These are phyloP conservation scores for Talaromyces sp. DNA, from an alignment of 2,329 filamentous ascomycete species.

Conservation along the genomic window DNA sequence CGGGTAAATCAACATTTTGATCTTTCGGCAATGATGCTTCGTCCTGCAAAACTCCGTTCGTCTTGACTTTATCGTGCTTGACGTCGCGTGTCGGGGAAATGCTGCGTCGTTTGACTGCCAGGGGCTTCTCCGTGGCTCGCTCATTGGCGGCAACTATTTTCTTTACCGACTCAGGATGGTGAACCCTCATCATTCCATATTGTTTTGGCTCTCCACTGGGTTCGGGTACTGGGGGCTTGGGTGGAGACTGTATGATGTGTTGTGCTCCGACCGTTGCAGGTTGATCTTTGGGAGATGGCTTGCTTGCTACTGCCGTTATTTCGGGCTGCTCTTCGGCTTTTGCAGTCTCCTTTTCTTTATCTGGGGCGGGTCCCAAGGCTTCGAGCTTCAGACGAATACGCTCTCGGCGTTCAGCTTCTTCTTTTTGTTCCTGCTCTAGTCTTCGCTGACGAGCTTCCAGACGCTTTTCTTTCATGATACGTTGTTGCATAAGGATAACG, in stretches of 20 bases:
- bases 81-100: conserved; percentile 33
- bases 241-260: conserved; percentile 49
- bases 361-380: conserved; percentile 47
- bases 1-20: conserved; percentile 24
- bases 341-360: conserved; percentile 25
- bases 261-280: conserved; percentile 21
- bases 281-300: conserved; percentile 17
- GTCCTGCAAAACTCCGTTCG: conserved; percentile 30
- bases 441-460: conserved; percentile 54
- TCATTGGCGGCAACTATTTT: conserved; percentile 40
- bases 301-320: conserved; percentile 21
- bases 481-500: conserved; percentile 54
- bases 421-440: conserved; percentile 53
- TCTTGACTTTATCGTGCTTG: conserved; percentile 21
- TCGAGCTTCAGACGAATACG: conserved; percentile 57
- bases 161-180: conserved; percentile 54
- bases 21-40: conserved; percentile 24
- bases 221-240: conserved; percentile 57
- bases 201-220: conserved; percentile 57
- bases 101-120: conserved; percentile 28
- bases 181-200: conserved; percentile 62
- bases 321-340: conserved; percentile 28
- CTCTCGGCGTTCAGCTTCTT: conserved; percentile 57
- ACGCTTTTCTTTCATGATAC: conserved; percentile 59
- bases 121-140: conserved; percentile 32